Evolutionary conservation across 805 yeast species (phyloP).

Genomic region (Metschnikowia henanensis): DNA sequence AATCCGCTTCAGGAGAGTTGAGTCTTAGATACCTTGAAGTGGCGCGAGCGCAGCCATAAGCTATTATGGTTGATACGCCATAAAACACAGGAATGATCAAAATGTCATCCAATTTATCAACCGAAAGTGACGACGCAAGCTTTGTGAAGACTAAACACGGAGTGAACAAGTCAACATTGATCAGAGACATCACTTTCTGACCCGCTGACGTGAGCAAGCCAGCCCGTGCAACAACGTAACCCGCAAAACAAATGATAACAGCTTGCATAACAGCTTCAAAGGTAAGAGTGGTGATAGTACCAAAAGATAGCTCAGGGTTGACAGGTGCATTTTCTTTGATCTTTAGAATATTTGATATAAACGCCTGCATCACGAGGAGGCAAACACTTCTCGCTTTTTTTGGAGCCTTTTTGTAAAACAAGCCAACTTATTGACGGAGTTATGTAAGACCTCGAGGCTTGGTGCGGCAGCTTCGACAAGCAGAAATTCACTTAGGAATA

Average conservation of each 20-base stretch:
- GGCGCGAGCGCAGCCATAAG: slow-evolving; percentile 60
- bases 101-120: slow-evolving; percentile 77
- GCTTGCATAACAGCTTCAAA: slow-evolving; percentile 92
- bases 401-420: too few species aligned
- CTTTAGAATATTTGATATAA: slow-evolving; percentile 2
- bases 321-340: slow-evolving; percentile 7
- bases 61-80: slow-evolving; percentile 77
- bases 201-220: slow-evolving; percentile 69
- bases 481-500: too few species aligned
- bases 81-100: slow-evolving; percentile 82
- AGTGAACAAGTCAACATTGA: slow-evolving; percentile 91
- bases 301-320: slow-evolving; percentile 34
- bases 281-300: slow-evolving; percentile 62
- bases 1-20: slow-evolving; percentile 78
- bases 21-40: slow-evolving; percentile 54
- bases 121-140: slow-evolving; percentile 62
- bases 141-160: slow-evolving; percentile 94
- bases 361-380: background rate
- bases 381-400: background rate
- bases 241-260: slow-evolving; percentile 80
- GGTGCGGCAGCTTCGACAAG: too few species aligned
- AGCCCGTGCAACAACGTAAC: slow-evolving; percentile 77
- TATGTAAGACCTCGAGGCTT: too few species aligned
- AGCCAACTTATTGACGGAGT: too few species aligned
- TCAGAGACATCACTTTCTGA: slow-evolving; percentile 72